phyloP scores from a whole-genome alignment of 768 basidiomycete genomes.

The Psilocybe cyanescens region DNA sequence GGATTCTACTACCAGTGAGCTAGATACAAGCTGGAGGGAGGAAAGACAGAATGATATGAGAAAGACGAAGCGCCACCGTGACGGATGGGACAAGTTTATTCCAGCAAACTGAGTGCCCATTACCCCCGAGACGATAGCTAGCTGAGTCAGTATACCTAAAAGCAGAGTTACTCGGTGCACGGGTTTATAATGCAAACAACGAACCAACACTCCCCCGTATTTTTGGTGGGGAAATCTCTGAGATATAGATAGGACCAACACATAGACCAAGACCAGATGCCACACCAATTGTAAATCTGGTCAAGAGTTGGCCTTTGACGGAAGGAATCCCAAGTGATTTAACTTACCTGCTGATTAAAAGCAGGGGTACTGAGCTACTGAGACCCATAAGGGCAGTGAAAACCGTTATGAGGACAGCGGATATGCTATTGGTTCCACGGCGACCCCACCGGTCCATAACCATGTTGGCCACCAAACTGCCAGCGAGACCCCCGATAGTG shows the following conservation, averaged over 20 bases:
- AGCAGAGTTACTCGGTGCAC: neutral
- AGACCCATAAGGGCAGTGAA: constrained; percentile 71
- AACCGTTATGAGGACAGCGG: constrained; percentile 53
- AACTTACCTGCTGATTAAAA: constrained; percentile 69
- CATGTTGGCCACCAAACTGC: constrained; percentile 69
- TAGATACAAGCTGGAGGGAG: constrained; percentile 56
- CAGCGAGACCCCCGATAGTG: constrained; percentile 85
- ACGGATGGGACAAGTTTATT: constrained; percentile 68
- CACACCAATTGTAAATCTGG: constrained; percentile 65
- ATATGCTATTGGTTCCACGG: constrained; percentile 64
- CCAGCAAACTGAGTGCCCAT: constrained; percentile 85
- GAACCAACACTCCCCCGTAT: constrained; percentile 77
- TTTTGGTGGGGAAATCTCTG: constrained; percentile 79
- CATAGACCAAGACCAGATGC: constrained; percentile 76
- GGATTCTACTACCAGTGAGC: constrained; percentile 65
- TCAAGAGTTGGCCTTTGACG: constrained; percentile 2
- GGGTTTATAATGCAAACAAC: constrained; percentile 20
- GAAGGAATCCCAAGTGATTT: neutral
- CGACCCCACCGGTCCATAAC: constrained; percentile 76
- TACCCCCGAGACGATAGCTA: constrained; percentile 84
- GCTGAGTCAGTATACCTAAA: constrained; percentile 78
- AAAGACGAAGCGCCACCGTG: constrained; percentile 73
- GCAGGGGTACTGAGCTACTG: constrained; percentile 54
- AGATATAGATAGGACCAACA: constrained; percentile 81
- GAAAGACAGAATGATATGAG: constrained; percentile 62